Evolutionary conservation across 2,329 filamentous ascomycete genomes (phyloP), one percentile per base, ranked within the genome.

Genomic region (Stagonosporopsis vannaccii): DNA sequence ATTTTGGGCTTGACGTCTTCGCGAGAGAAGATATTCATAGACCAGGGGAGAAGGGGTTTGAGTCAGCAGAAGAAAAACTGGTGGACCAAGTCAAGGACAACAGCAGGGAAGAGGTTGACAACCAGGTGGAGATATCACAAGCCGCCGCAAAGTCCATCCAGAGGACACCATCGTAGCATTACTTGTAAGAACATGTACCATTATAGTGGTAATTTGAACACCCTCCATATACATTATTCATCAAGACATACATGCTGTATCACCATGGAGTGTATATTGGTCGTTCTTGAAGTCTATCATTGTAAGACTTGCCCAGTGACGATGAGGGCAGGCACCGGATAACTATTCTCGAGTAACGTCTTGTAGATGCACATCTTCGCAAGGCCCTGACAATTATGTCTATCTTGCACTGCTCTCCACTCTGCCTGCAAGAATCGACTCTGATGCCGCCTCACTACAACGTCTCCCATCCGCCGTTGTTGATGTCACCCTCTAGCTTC

Each of bases 391-490:
- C 17, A 11, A 3, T 12, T 11, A 17, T 19, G 17, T 11, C 33
- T 37, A 6, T 20, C 19, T 9, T 37, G 35, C 17, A 19, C 35
- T 37, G 15, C 35, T 19, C 7, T 20, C 33, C 19, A 37, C 17
- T 20, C n/a, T n/a, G n/a, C n/a, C n/a, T n/a, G n/a, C n/a, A n/a
- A n/a, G n/a, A n/a, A n/a, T n/a, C n/a, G n/a, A n/a, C n/a, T n/a
- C 35, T 20, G 7, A 3, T 22, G 4, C 13, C 11, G 12, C 4
- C 37, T 20, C 7, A 15, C 58, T 22, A 83, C 62, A 83, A 65
- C 30, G 80, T 97, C 80, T 99, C 95, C 95, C 95, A 99, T 0
- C 95, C 95, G 0, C 95, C 95, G 68, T 92, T 97, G 73, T 99
- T 99, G 40, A 97, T 92, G 75, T 99, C 95, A 13, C 91, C 90